These are phyloP conservation scores for Naganishia randhawae DNA, from an alignment of 768 basidiomycete genomes.

Conservation along the genomic window DNA sequence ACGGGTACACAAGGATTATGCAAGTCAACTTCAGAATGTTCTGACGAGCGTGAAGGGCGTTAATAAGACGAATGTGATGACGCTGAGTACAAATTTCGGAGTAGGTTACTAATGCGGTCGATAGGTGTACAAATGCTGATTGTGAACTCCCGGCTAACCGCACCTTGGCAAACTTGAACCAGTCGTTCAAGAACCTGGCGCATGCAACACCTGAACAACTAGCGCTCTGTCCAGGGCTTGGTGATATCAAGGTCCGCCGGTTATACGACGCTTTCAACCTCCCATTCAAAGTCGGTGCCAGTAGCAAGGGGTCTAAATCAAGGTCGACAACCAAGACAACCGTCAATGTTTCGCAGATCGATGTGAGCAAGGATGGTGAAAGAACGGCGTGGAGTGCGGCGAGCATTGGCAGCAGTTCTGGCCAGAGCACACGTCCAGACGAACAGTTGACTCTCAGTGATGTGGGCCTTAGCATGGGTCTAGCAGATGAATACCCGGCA, in stretches of 20 bases:
- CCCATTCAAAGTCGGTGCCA: constrained; percentile 59
- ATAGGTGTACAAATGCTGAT: not conserved
- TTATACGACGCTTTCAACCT: constrained; percentile 86
- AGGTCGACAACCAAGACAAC: not conserved
- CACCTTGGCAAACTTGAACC: not conserved
- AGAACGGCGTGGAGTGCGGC: not conserved
- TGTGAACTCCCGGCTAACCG: not conserved
- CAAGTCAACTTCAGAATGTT: constrained; percentile 70
- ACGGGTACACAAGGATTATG: constrained; percentile 82
- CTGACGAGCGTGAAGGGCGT: constrained; percentile 87
- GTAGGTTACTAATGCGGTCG: constrained; percentile 55
- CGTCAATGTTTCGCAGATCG: not conserved
- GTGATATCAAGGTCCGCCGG: constrained; percentile 86
- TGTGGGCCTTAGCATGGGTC: constrained; percentile 6
- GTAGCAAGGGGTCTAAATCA: not conserved
- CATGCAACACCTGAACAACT: constrained; percentile 69
- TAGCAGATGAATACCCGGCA: not conserved
- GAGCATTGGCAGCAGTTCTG: not conserved
- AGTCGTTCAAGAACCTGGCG: constrained; percentile 85
- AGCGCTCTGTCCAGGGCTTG: constrained; percentile 82
- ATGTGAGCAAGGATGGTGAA: not conserved
- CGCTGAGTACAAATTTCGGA: constrained; percentile 82
- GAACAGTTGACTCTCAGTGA: constrained; percentile 16
- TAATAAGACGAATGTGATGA: constrained; percentile 96
- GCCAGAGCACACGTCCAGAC: not conserved